A percentile compares a stretch with the other conserved stretches of the same genome.
phyloP scores from a whole-genome alignment of 805 yeast species.

The Diddensiella transvaalensis region DNA sequence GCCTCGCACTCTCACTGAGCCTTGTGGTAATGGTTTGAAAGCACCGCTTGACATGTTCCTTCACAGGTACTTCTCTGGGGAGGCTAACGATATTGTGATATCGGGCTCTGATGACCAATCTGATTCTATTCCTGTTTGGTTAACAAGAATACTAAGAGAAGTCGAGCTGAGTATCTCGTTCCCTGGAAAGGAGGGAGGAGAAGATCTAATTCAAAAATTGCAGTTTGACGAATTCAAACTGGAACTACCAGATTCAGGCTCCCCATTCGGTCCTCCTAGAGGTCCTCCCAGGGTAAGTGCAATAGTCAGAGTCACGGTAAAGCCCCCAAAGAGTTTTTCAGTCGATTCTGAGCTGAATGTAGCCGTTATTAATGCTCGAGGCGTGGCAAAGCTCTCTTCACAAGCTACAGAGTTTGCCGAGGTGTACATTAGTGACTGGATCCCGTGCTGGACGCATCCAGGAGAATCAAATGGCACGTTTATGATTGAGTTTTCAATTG shows the following conservation, averaged over 20 bases:
- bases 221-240: constrained; percentile 26
- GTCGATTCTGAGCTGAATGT: constrained; percentile 27
- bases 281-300: constrained; percentile 28
- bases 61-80: constrained; percentile 27
- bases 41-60: constrained; percentile 31
- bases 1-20: constrained; percentile 22
- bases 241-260: constrained; percentile 13
- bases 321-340: constrained; percentile 25
- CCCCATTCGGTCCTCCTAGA: constrained; percentile 13
- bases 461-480: constrained; percentile 27
- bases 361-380: constrained; percentile 39
- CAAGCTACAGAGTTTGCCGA: constrained; percentile 41
- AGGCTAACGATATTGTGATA: constrained; percentile 20
- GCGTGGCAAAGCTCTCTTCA: constrained; percentile 41
- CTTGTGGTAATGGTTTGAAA: constrained; percentile 23
- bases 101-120: constrained; percentile 19
- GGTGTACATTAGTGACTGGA: constrained; percentile 46
- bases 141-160: constrained; percentile 15
- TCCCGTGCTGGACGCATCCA: constrained; percentile 34
- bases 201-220: constrained; percentile 29
- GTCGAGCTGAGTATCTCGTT: constrained; percentile 18
- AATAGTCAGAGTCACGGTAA: constrained; percentile 24
- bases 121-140: constrained; percentile 19
- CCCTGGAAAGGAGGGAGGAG: constrained; percentile 25
- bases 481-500: constrained; percentile 39